phyloP scores from a whole-genome alignment of 768 basidiomycete species.

The Lactarius psammicola region DNA sequence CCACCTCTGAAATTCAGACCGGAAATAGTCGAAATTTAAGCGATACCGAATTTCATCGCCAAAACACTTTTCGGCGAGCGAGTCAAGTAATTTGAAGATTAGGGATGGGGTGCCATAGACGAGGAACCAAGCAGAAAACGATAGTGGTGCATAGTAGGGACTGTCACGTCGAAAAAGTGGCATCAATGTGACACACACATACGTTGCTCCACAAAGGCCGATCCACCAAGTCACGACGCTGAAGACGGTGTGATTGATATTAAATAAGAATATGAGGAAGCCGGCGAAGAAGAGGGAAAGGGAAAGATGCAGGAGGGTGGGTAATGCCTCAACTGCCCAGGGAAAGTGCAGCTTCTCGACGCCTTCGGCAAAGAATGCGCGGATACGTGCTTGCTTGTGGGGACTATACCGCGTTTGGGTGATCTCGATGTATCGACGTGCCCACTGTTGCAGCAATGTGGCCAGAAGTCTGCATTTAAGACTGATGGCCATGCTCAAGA shows the following conservation, averaged over 20 bases:
- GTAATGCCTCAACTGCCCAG: slow-evolving; percentile 8
- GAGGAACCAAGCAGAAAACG: neutral
- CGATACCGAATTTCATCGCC: too few relatives aligned
- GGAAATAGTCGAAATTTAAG: neutral
- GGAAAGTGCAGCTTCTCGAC: neutral
- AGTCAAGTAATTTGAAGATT: neutral
- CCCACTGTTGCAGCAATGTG: slow-evolving; percentile 15
- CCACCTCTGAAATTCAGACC: neutral
- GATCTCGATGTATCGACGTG: slow-evolving; percentile 1
- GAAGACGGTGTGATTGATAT: slow-evolving; percentile 13
- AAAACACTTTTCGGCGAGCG: too few relatives aligned
- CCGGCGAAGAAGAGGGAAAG: slow-evolving; percentile 24
- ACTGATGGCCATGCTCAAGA: slow-evolving; percentile 15
- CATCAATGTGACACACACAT: slow-evolving; percentile 1
- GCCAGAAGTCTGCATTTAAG: slow-evolving; percentile 6
- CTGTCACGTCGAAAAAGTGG: slow-evolving; percentile 5
- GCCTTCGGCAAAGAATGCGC: slow-evolving; percentile 8
- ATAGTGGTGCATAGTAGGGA: slow-evolving; percentile 8
- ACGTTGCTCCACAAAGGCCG: neutral
- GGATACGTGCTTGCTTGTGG: slow-evolving; percentile 1
- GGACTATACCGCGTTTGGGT: neutral
- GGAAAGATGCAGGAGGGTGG: slow-evolving; percentile 17
- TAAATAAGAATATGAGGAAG: slow-evolving; percentile 8
- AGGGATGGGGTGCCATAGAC: neutral
- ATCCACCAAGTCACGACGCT: neutral